Base-by-base conservation (phyloP, 495 filamentous ascomycete species). In the Collariella sp. region DNA sequence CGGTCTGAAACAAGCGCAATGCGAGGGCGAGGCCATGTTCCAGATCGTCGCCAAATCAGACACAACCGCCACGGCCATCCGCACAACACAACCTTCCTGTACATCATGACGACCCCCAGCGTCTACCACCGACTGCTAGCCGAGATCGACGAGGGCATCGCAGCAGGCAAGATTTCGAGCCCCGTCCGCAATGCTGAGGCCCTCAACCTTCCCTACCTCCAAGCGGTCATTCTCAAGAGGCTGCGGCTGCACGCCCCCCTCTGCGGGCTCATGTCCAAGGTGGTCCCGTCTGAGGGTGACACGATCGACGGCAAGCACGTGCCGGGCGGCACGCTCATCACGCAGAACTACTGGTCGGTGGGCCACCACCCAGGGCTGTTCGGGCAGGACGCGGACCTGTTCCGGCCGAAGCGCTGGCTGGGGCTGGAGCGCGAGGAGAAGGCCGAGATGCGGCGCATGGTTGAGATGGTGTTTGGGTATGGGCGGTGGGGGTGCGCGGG, bases 21-120 rank as follows among this genome's bases (percentile, higher is more conserved):
- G 59, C 57, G 63, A 70, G 48, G 20, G 62, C 70, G 52, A 78
- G 52, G 69, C 65, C 26, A 26, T 73, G 2, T 58, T 77, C 31
- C 69, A 73, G 60, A 71, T 73, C 35, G 63, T 82, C 4, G 85
- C 84, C 0, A 83, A 82, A 3, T 77, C 81, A 1, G 84, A 88
- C 56, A 85, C 81, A 5, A 83, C 81, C 0, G 77, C 80, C 0
- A 82, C 80, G 0, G 70, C 77, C 7, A 78, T 86, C 58, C 74
- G 76, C 38, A 70, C 69, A 1, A 69, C 80, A 40, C 65, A n/a
- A n/a, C n/a, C n/a, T n/a, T 85, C 51, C 63, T 75, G 26, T 77
- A 79, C 57, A 59, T 86, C 35, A 61, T 83, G 16, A 65, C 66
- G 11, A 69, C 75, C 20, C 67, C 70, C 1, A 46, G 51, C 0